Percentiles rank a stretch among this genome's conserved stretches.
These are phyloP conservation scores for Lodderomyces parapsilosis DNA, from an alignment of 1,139 yeast genomes.

Conservation along the genomic window DNA sequence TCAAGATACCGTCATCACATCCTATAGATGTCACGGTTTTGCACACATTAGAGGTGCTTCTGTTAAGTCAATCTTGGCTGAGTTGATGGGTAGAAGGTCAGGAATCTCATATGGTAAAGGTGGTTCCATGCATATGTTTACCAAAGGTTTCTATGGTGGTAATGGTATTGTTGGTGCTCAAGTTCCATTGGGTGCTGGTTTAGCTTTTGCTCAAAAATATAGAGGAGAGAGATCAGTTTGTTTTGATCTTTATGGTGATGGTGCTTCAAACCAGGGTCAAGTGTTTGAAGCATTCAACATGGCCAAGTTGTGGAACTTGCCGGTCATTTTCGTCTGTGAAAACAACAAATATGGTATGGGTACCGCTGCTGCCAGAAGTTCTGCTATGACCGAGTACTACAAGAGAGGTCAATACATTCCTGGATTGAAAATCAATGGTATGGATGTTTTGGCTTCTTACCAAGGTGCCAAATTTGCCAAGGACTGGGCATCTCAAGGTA, in stretches of 20 bases:
- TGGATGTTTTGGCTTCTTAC: slow-evolving; percentile 94
- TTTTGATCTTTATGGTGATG: slow-evolving; percentile 94
- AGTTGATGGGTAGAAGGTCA: slow-evolving; percentile 92
- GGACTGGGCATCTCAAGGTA: slow-evolving; percentile 91
- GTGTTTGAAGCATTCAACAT: slow-evolving; percentile 96
- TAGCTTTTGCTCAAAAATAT: slow-evolving; percentile 96
- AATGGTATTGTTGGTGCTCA: slow-evolving; percentile 99
- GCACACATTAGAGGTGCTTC: slow-evolving; percentile 95
- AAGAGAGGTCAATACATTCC: slow-evolving; percentile 99
- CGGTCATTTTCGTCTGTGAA: slow-evolving; percentile 93
- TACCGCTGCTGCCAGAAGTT: slow-evolving; percentile 93
- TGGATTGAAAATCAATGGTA: slow-evolving; percentile 97
- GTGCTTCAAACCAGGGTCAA: slow-evolving; percentile 99
- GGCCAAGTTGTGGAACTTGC: slow-evolving; percentile 99
- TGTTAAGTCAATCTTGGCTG: slow-evolving; percentile 88
- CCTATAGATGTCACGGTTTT: slow-evolving; percentile 98
- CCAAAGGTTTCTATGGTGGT: slow-evolving; percentile 95
- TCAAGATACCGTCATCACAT: slow-evolving; percentile 87
- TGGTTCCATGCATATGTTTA: slow-evolving; percentile 99
- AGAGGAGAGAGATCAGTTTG: slow-evolving; percentile 77
- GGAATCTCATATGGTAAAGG: slow-evolving; percentile 98
- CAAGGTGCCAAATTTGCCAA: slow-evolving; percentile 96
- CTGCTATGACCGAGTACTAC: slow-evolving; percentile 94
- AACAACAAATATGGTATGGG: slow-evolving; percentile 99
- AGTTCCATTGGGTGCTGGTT: slow-evolving; percentile 96